Evolutionary conservation across 169 alveolate genomes (phyloP).

Genomic region (Fabrea salina): DNA sequence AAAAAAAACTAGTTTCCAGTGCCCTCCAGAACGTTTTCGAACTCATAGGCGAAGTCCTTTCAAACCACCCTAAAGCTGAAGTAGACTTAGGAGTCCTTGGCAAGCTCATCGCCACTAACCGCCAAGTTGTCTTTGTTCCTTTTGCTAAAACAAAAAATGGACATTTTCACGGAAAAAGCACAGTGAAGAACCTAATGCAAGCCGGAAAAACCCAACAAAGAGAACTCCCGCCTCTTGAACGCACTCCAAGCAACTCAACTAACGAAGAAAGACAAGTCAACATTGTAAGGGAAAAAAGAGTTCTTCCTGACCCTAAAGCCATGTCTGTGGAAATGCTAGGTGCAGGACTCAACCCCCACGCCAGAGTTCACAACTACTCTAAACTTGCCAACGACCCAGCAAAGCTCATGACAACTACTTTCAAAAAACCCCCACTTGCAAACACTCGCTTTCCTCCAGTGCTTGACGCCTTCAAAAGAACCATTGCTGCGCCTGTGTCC

Average conservation of each 20-base stretch:
- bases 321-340: slow-evolving; percentile 45
- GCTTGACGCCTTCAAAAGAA: slow-evolving; percentile 72
- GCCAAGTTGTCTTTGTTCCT: slow-evolving; percentile 45
- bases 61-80: slow-evolving; percentile 42
- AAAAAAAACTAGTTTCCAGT: slow-evolving; percentile 38
- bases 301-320: not conserved
- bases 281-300: not conserved
- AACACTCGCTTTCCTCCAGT: slow-evolving; percentile 81
- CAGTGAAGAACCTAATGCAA: slow-evolving; percentile 65
- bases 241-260: too few species aligned
- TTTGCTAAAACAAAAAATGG: slow-evolving; percentile 44
- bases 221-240: slow-evolving; percentile 25
- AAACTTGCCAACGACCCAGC: slow-evolving; percentile 60
- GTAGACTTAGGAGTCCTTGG: slow-evolving; percentile 53
- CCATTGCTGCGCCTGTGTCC: slow-evolving; percentile 80
- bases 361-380: slow-evolving; percentile 69
- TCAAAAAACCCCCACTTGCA: slow-evolving; percentile 71
- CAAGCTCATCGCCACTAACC: slow-evolving; percentile 37
- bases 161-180: slow-evolving; percentile 52
- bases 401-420: slow-evolving; percentile 48
- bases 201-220: not conserved
- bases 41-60: slow-evolving; percentile 51
- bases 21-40: slow-evolving; percentile 43
- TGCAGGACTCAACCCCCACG: slow-evolving; percentile 82
- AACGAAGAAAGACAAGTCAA: not conserved